Evolutionary conservation across 495 filamentous ascomycete species (phyloP).

Genomic region (Delitschia confertaspora): DNA sequence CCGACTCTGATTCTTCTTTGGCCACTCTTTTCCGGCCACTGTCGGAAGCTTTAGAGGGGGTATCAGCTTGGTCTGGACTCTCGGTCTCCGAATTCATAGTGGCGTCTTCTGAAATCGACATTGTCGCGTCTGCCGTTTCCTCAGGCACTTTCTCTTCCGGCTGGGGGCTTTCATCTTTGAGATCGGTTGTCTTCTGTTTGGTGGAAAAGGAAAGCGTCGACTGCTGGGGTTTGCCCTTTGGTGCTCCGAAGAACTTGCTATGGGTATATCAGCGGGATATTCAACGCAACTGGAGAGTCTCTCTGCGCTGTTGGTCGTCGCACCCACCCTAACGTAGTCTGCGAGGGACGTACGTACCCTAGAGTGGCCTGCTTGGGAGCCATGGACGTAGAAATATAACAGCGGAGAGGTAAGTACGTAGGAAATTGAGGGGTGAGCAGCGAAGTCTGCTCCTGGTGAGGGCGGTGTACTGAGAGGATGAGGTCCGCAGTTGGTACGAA

Average conservation of each 20-base stretch:
- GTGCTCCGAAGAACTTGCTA: slow-evolving; percentile 63
- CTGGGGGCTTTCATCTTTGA: slow-evolving; percentile 10
- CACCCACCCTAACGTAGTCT: slow-evolving; percentile 78
- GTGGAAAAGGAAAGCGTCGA: slow-evolving; percentile 61
- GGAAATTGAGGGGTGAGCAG: not conserved
- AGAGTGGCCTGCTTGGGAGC: slow-evolving; percentile 71
- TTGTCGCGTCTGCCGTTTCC: slow-evolving; percentile 12
- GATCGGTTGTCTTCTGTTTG: slow-evolving; percentile 34
- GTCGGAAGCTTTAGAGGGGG: no score
- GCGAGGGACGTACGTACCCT: slow-evolving; percentile 79
- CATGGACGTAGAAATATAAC: slow-evolving; percentile 22
- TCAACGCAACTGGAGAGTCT: slow-evolving; percentile 5
- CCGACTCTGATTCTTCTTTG: slow-evolving; percentile 12
- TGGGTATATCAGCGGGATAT: slow-evolving; percentile 9
- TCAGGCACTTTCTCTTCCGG: not conserved
- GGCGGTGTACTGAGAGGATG: no score
- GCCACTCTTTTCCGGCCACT: slow-evolving; percentile 13
- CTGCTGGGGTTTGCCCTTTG: slow-evolving; percentile 57
- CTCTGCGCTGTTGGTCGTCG: slow-evolving; percentile 4
- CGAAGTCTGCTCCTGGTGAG: no score
- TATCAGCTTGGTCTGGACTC: no score
- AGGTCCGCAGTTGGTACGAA: no score
- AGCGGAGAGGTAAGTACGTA: not conserved
- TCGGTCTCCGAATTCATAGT: slow-evolving; percentile 22
- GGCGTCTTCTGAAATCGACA: slow-evolving; percentile 11